Evolutionary conservation across 345 rosid species (phyloP), one percentile per base, ranked within the genome.

Genomic region (Trapa bicornis): DNA sequence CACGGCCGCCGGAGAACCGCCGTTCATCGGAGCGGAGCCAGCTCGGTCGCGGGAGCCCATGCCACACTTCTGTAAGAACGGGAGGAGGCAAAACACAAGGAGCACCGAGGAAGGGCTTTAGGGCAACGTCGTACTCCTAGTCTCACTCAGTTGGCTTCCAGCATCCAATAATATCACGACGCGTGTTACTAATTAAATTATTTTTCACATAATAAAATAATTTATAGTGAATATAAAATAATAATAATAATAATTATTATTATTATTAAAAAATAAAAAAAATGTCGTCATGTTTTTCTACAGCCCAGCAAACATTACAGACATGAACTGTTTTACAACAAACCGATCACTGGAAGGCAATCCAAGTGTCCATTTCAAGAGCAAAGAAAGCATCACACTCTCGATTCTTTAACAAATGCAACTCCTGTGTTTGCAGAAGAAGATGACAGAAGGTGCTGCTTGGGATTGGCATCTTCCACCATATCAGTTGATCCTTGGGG

Each of bases 391-490:
- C 61, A 5, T 57, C 61, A 57, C 22, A 57, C 10, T 57, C 61
- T 57, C 61, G 68, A 33, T 71, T 83, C 90, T 75, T 72, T 85
- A 37, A 85, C 75, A 70, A 87, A 85, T 69, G 87, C 56, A 67
- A 87, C 75, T n/a, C 82, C 86, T 54, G 67, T 72, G 53, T 52
- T 64, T 47, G 60, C 76, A 9, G 66, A 61, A 48, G 64, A 60
- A 42, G 87, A 77, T 4, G 84, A 70, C 63, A 85, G 72, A 74
- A 88, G 70, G 67, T 73, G 82, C 73, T 81, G 85, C 79, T 82
- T 87, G 48, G 71, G 84, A 52, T 85, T 84, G 1, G 54, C 52
- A 33, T 85, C 88, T 22, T 22, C 29, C 38, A 77, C 77, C 13
- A 83, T 68, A 70, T 87, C 94, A 6, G 75, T 47, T 47, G 43